Base-by-base conservation (phyloP, 768 basidiomycete species). In the Bullera alba region DNA sequence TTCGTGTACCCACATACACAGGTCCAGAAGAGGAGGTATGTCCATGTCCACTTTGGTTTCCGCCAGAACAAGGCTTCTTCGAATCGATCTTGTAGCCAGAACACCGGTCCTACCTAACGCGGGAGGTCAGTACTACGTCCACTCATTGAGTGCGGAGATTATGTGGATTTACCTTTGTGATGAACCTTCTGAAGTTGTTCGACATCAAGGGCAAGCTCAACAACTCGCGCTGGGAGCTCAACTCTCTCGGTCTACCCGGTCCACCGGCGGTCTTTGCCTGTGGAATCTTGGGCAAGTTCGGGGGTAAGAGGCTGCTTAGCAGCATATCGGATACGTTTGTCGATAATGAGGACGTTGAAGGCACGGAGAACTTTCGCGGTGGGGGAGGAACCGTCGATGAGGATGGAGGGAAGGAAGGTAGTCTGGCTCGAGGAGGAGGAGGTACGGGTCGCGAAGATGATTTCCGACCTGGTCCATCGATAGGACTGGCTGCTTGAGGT, bases 21-120 rank as follows among this genome's bases (percentile, higher is more conserved):
- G 0, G 79, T 79, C 70, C 89, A 92, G 0, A 73, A 77, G 2
- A 81, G 77, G 74, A 92, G 82, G 84, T 85, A 92, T 0, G 80
- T 77, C 34, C 74, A 66, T 1, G 90, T 91, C 83, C 82, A 84
- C 0, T 84, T 83, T 38, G 70, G 70, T 59, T 79, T 78, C 67
- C 80, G 83, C 90, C 90, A 92, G 56, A 86, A 76, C 3, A 92
- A 48, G 2, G 90, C 77, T 73, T 92, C 90, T 69, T 93, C 90
- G 14, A 87, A 64, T 1, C 90, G 74, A 65, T 95, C 90, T 72
- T 87, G 87, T 17, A 92, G 56, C 90, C 89, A 93, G 62, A 92
- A 93, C 5, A 90, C 73, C 0, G 86, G 84, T 0, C 87, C 86
- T 3, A 81, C 65, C 65, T 63, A 42, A 22, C 26, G 14, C 16